Evolutionary conservation across 1,139 yeast species (phyloP).

Genomic region (Pichiaceae sp.): DNA sequence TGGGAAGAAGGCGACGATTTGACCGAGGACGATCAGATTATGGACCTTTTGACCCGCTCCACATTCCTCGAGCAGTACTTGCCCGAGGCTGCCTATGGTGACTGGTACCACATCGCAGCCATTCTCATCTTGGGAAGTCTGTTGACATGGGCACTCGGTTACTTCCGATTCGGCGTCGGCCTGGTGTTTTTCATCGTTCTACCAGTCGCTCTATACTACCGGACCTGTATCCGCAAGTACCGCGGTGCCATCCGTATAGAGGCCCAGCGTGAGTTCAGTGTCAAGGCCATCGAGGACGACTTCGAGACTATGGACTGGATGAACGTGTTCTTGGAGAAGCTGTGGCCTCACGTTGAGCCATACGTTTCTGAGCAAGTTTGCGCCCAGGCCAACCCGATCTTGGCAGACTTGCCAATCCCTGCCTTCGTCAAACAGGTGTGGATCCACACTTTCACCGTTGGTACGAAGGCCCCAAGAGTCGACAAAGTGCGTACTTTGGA

Average conservation of each 20-base stretch:
- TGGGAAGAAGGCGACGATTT: conserved; percentile 66
- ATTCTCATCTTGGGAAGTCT: conserved; percentile 56
- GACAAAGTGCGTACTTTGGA: conserved; percentile 83
- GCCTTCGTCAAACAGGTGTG: conserved; percentile 73
- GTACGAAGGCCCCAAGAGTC: conserved; percentile 91
- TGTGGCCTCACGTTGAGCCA: conserved; percentile 89
- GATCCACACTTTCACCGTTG: conserved; percentile 83
- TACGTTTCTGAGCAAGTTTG: conserved; percentile 80
- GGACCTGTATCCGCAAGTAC: conserved; percentile 77
- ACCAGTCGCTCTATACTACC: conserved; percentile 56
- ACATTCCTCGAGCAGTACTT: conserved; percentile 62
- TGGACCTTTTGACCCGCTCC: conserved; percentile 56
- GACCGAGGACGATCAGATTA: conserved; percentile 60
- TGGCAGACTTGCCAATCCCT: conserved; percentile 74
- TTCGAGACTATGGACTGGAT: conserved; percentile 95
- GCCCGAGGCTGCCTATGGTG: conserved; percentile 74
- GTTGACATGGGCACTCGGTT: conserved; percentile 72
- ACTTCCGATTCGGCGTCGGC: conserved; percentile 68
- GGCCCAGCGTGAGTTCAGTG: conserved; percentile 79
- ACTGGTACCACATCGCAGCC: conserved; percentile 89
- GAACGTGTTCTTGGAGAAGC: conserved; percentile 77
- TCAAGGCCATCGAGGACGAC: conserved; percentile 74
- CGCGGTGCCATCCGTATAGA: conserved; percentile 67
- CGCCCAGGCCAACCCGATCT: conserved; percentile 73
- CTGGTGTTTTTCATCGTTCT: conserved; percentile 69